Conservation (phyloP, 164 flowering plant genomes). For the Aristolochia contorta region DNA sequence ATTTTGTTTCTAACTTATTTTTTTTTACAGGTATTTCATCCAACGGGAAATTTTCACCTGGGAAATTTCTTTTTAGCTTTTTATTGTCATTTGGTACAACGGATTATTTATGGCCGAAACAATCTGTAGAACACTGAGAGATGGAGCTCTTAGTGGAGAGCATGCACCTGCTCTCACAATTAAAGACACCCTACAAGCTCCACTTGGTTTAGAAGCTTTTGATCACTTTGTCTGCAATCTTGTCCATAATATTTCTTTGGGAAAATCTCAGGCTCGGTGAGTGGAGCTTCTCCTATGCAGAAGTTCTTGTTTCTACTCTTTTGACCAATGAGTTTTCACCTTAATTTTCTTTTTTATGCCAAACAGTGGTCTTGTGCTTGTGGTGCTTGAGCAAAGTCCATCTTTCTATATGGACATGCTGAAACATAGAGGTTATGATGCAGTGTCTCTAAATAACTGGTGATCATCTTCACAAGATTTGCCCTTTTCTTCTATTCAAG, state of each 20-base stretch:
- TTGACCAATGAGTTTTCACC: neutral
- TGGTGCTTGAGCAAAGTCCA: conserved; percentile 56
- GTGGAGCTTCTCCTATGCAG: neutral
- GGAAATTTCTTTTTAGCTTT: no score
- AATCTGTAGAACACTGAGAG: conserved; percentile 64
- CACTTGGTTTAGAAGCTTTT: conserved; percentile 54
- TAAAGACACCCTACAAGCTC: conserved; percentile 43
- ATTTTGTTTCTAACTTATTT: no score
- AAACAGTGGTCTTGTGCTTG: conserved; percentile 65
- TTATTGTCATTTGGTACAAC: no score
- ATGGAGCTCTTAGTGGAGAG: conserved; percentile 77
- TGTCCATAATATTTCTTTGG: conserved; percentile 39
- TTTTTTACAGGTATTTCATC: no score
- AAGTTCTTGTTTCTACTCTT: neutral
- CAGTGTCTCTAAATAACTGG: conserved; percentile 34
- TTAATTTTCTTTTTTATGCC: neutral
- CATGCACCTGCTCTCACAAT: conserved; percentile 79
- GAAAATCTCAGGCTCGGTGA: conserved; percentile 65
- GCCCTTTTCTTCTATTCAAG: neutral
- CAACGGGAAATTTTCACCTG: no score
- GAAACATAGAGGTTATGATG: conserved; percentile 39
- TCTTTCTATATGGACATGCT: conserved; percentile 47
- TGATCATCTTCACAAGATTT: conserved; percentile 4
- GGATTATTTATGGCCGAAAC: conserved; percentile 54
- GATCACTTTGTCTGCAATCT: conserved; percentile 44